Base-by-base conservation (phyloP, 768 basidiomycete species). In the Suillus sp. region DNA sequence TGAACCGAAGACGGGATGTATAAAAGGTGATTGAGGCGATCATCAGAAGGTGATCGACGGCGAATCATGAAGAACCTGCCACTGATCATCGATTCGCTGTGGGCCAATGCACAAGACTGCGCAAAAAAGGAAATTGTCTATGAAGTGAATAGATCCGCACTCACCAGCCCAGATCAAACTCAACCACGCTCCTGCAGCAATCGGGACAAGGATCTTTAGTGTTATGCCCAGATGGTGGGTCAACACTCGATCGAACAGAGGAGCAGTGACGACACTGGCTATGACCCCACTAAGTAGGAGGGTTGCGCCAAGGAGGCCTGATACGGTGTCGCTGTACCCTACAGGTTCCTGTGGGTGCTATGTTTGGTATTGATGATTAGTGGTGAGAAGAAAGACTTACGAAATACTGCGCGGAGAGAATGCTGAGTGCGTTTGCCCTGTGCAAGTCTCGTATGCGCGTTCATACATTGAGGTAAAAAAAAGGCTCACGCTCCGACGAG, bases 181-280 rank as follows among this genome's bases (percentile, higher is more conserved):
- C 16, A 94, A 72, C 91, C 92, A 94, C 27, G 80, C 79, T 1
- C 68, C 79, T 18, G 81, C 87, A 6, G 90, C 78, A 50, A 88
- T 70, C 1, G 92, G 92, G 18, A 87, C 81, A 11, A 91, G 69
- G 0, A 85, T 63, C 61, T 89, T 91, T 60, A 81, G 68, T 3
- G 87, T 84, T 13, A 84, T 65, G 0, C 86, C 90, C 43, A 93
- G 80, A 64, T 85, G 85, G 66, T 88, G 83, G 11, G 90, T 93
- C 64, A 95, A 85, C n/a, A 93, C 85, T 22, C 92, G 86, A 69
- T 94, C 93, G 69, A 93, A 89, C 4, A 93, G 74, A 0, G 93
- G 93, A 0, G 92, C 86, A 0, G 88, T 84, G 56, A 87, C 68
- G 35, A 87, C 77, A 0, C 93, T 88, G 11, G 86, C 83, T 2